phyloP scores from a whole-genome alignment of 179 eudicot genomes.

The Carnegiea gigantea region DNA sequence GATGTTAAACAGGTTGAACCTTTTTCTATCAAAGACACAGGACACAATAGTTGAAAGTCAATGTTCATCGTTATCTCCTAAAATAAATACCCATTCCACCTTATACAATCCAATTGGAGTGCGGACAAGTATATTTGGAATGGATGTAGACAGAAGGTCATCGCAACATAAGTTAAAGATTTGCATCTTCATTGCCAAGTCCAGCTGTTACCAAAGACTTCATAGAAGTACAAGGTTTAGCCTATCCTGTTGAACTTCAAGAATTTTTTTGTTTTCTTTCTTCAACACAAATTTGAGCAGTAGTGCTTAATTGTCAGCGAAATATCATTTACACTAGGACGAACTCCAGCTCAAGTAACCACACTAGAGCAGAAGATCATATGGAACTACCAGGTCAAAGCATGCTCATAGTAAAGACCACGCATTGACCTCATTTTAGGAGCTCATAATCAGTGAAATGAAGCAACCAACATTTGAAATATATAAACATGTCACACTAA shows the following conservation, averaged over 20 bases:
- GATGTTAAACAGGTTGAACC: too few species aligned
- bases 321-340: neutral
- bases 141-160: too few species aligned
- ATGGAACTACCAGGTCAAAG: neutral
- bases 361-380: neutral
- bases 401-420: neutral
- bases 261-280: neutral
- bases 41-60: too few species aligned
- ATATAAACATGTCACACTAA: too few species aligned
- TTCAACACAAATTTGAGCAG: neutral
- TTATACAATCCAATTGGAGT: too few species aligned
- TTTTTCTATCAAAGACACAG: too few species aligned
- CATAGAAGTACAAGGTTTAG: neutral
- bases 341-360: neutral
- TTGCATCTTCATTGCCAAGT: neutral
- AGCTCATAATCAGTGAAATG: too few species aligned
- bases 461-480: too few species aligned
- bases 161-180: too few species aligned
- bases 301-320: neutral
- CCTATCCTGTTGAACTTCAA: neutral
- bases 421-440: neutral
- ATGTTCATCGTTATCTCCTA: too few species aligned
- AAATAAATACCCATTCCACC: too few species aligned
- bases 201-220: neutral
- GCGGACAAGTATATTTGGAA: too few species aligned